Base-by-base conservation (phyloP, 164 flowering plant species). In the Piper longum region DNA sequence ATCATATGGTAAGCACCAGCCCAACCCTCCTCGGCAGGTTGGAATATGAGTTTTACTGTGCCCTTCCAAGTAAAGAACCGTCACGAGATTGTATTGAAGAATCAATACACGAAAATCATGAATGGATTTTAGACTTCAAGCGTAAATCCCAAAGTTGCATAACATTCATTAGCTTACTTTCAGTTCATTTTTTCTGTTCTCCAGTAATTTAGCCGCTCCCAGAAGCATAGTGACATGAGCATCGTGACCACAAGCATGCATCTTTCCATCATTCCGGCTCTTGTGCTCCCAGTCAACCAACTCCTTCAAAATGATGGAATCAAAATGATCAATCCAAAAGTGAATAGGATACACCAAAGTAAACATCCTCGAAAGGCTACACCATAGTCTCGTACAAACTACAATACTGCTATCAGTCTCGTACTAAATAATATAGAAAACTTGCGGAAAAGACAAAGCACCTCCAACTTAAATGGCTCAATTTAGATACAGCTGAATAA, bases 41-140 rank as follows among this genome's bases (percentile, higher is more conserved):
- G 98, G 70, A 91, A 91, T 17, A 91, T 80, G 6, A 89, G 88
- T 80, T 85, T 85, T 54, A 91, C 81, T 2, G 90, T 87, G 40
- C 95, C 98, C 92, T 91, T 69, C 8, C 56, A 64, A 56, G 18
- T 7, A 42, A 26, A 11, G 40, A 9, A 57, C 3, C 60, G 36
- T 60, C 12, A 0, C 14, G 18, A 40, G 13, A 40, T 16, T 41
- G 42, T 16, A 42, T 41, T 14, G 5, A 41, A 14, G 17, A 16
- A 58, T 36, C 36, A 36, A n/a, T 41, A 58, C 3, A 55, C 7
- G 19, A 16, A 55, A 16, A 2, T 55, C 36, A 26, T 26, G 36
- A 26, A 26, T 26, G 36, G 2, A 26, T 26, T 26, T 26, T 26
- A 26, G 36, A 26, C 36, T 48, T 26, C 60, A 26, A 26, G 41